A percentile compares a stretch with the other conserved stretches of the same genome.
Conservation (phyloP, 2,329 filamentous ascomycete species). For the Penicillium oxalicum region DNA sequence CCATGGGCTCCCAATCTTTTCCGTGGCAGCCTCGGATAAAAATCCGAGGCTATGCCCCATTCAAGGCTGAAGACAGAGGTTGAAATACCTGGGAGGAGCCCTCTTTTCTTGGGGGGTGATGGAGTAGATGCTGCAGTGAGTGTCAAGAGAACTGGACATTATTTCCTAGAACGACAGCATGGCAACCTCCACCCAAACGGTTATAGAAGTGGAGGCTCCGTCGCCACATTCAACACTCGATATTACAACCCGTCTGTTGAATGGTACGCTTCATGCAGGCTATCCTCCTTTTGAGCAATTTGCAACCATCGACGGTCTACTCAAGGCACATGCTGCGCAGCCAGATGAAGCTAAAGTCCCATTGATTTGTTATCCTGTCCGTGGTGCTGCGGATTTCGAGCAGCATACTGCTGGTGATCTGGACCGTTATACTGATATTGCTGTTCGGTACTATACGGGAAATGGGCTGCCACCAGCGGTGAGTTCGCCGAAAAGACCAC, state of each 20-base stretch:
- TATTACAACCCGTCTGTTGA: constrained; percentile 16
- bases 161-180: background rate
- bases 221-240: constrained; percentile 9
- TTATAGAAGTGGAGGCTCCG: constrained; percentile 4
- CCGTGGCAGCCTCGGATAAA: background rate
- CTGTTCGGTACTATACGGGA: constrained; percentile 15
- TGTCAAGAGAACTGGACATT: no score
- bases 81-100: background rate
- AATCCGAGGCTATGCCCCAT: no score
- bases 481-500: background rate
- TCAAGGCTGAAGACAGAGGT: no score
- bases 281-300: constrained; percentile 17
- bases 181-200: constrained; percentile 8
- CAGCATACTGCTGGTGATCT: constrained; percentile 17
- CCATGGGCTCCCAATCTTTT: background rate
- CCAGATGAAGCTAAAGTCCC: constrained; percentile 10
- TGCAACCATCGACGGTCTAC: constrained; percentile 17
- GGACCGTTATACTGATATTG: constrained; percentile 20
- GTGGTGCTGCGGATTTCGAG: constrained; percentile 16
- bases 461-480: constrained; percentile 16
- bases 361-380: constrained; percentile 18
- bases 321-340: constrained; percentile 17
- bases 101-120: background rate
- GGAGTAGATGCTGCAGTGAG: no score
- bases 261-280: constrained; percentile 18